A percentile compares a stretch with the other conserved stretches of the same genome.
Evolutionary conservation across 306 rosid genomes (phyloP).

Genomic region (Acmispon strigosus): DNA sequence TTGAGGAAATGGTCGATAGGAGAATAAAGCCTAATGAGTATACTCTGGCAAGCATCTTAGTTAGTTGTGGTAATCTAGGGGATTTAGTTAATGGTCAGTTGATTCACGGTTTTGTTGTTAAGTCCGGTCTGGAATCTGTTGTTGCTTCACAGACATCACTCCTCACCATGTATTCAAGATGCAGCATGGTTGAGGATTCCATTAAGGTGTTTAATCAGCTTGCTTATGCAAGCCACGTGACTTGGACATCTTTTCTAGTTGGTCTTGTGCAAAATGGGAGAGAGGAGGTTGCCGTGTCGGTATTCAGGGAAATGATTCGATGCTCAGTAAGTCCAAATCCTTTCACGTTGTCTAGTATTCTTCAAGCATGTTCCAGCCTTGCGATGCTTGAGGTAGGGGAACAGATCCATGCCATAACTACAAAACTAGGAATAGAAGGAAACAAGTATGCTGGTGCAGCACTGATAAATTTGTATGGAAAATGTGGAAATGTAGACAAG

Average conservation of each 20-base stretch:
- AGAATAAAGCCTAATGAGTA: slow-evolving; percentile 56
- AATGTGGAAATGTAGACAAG: slow-evolving; percentile 53
- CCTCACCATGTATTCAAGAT: slow-evolving; percentile 62
- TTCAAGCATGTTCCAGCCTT: slow-evolving; percentile 63
- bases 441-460: slow-evolving; percentile 52
- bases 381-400: slow-evolving; percentile 61
- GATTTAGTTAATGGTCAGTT: slow-evolving; percentile 43
- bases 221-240: slow-evolving; percentile 51
- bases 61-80: slow-evolving; percentile 48
- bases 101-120: slow-evolving; percentile 54
- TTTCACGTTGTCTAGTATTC: slow-evolving; percentile 56
- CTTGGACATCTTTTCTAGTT: slow-evolving; percentile 66
- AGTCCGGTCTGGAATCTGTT: slow-evolving; percentile 49
- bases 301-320: slow-evolving; percentile 52
- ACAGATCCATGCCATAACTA: slow-evolving; percentile 40
- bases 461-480: slow-evolving; percentile 56
- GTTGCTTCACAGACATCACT: slow-evolving; percentile 64
- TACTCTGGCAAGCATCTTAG: slow-evolving; percentile 50
- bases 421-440: slow-evolving; percentile 45
- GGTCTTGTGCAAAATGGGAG: slow-evolving; percentile 59
- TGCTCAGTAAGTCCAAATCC: slow-evolving; percentile 42
- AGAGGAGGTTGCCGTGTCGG: slow-evolving; percentile 50
- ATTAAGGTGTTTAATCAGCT: slow-evolving; percentile 42
- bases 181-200: slow-evolving; percentile 51
- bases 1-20: slow-evolving; percentile 34